Conservation (phyloP, 129 eudicot genomes). For the Ambrosia artemisiifolia region DNA sequence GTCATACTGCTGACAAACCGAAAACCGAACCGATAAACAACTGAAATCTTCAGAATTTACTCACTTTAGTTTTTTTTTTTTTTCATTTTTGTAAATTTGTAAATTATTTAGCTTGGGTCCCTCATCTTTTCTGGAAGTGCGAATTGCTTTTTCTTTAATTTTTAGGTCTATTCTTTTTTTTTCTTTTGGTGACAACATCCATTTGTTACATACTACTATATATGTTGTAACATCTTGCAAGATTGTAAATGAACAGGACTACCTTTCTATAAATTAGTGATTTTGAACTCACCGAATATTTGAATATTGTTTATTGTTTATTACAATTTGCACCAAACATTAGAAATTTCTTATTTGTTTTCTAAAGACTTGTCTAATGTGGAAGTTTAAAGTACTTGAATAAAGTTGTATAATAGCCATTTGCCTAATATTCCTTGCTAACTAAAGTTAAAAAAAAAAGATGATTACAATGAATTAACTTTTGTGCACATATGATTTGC, state of each 20-base stretch:
- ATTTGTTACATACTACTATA: not conserved
- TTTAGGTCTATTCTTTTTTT: not conserved
- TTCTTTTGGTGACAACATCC: not conserved
- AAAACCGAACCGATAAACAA: no score
- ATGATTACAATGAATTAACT: not conserved
- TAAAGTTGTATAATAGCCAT: not conserved
- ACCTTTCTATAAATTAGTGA: conserved; percentile 6
- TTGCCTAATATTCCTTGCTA: not conserved
- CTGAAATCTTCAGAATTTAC: no score
- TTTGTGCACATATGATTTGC: not conserved
- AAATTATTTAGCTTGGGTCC: conserved; percentile 25
- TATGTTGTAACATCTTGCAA: conserved; percentile 15
- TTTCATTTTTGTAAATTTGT: not conserved
- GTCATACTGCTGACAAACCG: conserved; percentile 35
- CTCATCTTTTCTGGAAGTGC: conserved; percentile 5
- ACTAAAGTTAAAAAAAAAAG: not conserved
- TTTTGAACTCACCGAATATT: not conserved
- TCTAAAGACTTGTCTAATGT: not conserved
- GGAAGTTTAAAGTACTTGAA: not conserved
- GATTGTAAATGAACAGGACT: conserved; percentile 14
- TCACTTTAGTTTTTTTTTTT: no score
- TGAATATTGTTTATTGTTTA: not conserved
- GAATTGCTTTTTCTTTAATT: not conserved
- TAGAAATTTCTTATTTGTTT: not conserved
- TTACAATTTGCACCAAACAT: not conserved